phyloP scores from a whole-genome alignment of 129 eudicot species.

The Logfia minima region DNA sequence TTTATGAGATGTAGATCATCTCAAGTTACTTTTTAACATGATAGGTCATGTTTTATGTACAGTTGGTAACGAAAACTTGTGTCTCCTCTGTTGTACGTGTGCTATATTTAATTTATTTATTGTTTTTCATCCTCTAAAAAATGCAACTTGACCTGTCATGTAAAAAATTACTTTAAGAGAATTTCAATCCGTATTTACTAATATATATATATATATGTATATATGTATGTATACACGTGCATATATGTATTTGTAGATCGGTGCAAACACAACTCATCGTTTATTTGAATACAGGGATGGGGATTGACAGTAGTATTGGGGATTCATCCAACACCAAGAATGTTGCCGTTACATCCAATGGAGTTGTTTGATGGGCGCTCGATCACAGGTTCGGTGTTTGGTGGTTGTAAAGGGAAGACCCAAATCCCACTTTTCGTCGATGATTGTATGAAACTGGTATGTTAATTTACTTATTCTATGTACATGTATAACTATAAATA shows the following conservation, averaged over 20 bases:
- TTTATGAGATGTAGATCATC: too few species aligned
- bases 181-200: background rate
- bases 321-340: constrained; percentile 59
- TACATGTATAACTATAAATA: background rate
- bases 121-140: too few species aligned
- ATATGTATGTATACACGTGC: background rate
- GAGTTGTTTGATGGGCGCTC: constrained; percentile 72
- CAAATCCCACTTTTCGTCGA: constrained; percentile 59
- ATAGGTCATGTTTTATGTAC: too few species aligned
- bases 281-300: constrained; percentile 58
- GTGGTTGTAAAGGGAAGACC: constrained; percentile 66
- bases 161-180: too few species aligned
- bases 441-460: constrained; percentile 52
- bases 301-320: constrained; percentile 47
- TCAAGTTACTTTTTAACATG: too few species aligned
- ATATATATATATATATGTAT: background rate
- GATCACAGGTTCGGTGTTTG: constrained; percentile 58
- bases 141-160: too few species aligned
- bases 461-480: background rate
- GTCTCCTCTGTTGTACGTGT: too few species aligned
- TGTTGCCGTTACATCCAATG: constrained; percentile 83
- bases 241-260: background rate
- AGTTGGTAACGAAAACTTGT: too few species aligned
- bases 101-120: too few species aligned
- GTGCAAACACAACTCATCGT: background rate